Evolutionary conservation across 495 filamentous ascomycete genomes (phyloP).

Genomic region (Neurospora sp.): DNA sequence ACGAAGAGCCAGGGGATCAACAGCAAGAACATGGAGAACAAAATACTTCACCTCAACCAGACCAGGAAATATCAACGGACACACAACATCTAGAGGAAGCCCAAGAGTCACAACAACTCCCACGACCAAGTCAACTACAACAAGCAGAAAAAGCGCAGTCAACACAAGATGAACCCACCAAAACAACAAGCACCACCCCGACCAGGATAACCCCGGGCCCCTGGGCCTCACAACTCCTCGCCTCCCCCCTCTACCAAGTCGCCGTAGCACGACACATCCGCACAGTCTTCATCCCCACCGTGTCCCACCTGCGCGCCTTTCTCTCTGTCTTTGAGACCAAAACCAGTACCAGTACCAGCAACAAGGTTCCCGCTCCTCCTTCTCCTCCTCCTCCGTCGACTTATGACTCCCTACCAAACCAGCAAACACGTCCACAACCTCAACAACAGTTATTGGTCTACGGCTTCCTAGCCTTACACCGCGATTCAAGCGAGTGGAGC

Average conservation of each 20-base stretch:
- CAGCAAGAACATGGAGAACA: background rate
- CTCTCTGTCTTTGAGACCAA: slow-evolving; percentile 43
- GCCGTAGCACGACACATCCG: slow-evolving; percentile 55
- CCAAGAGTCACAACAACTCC: background rate
- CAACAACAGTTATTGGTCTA: slow-evolving; percentile 47
- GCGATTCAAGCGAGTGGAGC: slow-evolving; percentile 67
- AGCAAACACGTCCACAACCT: background rate
- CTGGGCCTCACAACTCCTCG: slow-evolving; percentile 30
- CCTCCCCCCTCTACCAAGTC: slow-evolving; percentile 58
- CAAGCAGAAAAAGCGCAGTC: background rate
- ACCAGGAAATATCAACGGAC: background rate
- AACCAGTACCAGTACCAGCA: slow-evolving; percentile 12
- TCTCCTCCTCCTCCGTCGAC: background rate
- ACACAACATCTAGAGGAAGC: background rate
- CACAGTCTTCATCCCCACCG: slow-evolving; percentile 59
- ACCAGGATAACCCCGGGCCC: background rate
- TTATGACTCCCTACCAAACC: background rate
- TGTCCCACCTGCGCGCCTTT: slow-evolving; percentile 69
- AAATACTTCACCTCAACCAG: background rate
- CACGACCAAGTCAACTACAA: background rate
- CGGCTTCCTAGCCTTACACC: slow-evolving; percentile 57
- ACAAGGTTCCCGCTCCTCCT: slow-evolving; percentile 15
- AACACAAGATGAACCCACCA: background rate
- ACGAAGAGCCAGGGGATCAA: background rate
- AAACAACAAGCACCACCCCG: background rate